Base-by-base conservation (phyloP, 176 grass and related monocot species). In the Miscanthus lutarioriparius region DNA sequence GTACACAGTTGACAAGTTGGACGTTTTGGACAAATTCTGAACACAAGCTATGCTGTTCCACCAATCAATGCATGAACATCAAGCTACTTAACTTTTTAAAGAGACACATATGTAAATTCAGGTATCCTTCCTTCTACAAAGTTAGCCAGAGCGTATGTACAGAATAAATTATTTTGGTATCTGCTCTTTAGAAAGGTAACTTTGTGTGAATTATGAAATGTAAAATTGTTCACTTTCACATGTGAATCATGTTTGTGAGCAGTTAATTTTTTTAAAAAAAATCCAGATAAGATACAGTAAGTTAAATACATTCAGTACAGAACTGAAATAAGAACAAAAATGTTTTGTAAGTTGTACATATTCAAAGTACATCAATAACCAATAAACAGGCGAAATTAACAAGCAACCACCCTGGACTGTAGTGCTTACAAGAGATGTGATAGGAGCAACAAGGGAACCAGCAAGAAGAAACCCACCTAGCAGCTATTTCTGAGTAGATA, bases 401-500 rank as follows among this genome's bases (percentile, higher is more conserved):
- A n/a, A n/a, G n/a, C n/a, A n/a, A n/a, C n/a, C n/a, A n/a, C n/a
- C n/a, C n/a, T n/a, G n/a, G n/a, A n/a, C n/a, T n/a, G n/a, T n/a
- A n/a, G n/a, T n/a, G n/a, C n/a, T n/a, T n/a, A n/a, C 58, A 86
- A 76, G 8, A 80, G 61, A 30, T 8, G 15, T 37, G 5, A 23
- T 8, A 67, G 64, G 19, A 14, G 48, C 10, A 80, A 36, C 20
- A 68, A 44, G 20, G 35, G 17, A 73, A 49, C 27, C 47, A 36
- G 58, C 12, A 83, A 74, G 27, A 81, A 74, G 49, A 64, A 69
- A 70, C 80, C 58, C 63, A 95, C 96, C 96, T 98, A 74, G 82
- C 43, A 78, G 96, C 96, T 88, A 98, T 92, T 83, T 90, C 96
- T 70, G 96, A 95, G 87, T 98, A 98, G 82, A 98, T 94, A 85